Conservation (phyloP, 257 asterid species). For the Nicotiana noctiflora region DNA sequence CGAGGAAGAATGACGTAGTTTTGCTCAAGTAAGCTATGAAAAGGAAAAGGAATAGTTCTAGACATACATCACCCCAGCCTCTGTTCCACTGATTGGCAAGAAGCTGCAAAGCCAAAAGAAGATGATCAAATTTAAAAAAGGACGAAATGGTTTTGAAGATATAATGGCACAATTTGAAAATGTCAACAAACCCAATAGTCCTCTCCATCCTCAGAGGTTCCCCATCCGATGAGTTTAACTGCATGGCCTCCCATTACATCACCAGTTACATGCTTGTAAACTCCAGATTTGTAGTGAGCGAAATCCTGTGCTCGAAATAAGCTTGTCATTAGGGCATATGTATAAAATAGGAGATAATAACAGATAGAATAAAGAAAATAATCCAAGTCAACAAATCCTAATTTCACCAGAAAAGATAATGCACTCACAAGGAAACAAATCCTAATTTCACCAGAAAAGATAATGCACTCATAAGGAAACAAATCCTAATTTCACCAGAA, state of each 20-base stretch:
- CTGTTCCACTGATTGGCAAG: constrained; percentile 95
- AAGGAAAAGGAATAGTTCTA: not conserved
- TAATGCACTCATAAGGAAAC: not conserved
- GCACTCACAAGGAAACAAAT: too few relatives aligned
- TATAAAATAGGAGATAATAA: not conserved
- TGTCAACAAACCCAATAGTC: constrained; percentile 70
- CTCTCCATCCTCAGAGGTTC: constrained; percentile 70
- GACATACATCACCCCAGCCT: constrained; percentile 95
- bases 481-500: too few relatives aligned
- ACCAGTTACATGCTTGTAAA: constrained; percentile 71
- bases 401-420: not conserved
- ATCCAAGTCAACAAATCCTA: not conserved
- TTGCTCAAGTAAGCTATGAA: not conserved
- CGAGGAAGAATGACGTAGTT: not conserved
- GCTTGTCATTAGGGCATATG: not conserved
- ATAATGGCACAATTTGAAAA: not conserved
- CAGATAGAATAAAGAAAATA: not conserved
- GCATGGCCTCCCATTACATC: constrained; percentile 87
- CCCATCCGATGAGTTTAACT: constrained; percentile 96
- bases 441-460: too few relatives aligned
- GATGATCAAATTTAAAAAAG: constrained; percentile 4
- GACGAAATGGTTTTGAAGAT: not conserved
- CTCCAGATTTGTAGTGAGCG: constrained; percentile 90
- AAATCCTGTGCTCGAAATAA: constrained; percentile 52
- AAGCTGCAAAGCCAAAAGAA: constrained; percentile 45